phyloP scores from a whole-genome alignment of 768 basidiomycete genomes.

The Mycena epipterygia region DNA sequence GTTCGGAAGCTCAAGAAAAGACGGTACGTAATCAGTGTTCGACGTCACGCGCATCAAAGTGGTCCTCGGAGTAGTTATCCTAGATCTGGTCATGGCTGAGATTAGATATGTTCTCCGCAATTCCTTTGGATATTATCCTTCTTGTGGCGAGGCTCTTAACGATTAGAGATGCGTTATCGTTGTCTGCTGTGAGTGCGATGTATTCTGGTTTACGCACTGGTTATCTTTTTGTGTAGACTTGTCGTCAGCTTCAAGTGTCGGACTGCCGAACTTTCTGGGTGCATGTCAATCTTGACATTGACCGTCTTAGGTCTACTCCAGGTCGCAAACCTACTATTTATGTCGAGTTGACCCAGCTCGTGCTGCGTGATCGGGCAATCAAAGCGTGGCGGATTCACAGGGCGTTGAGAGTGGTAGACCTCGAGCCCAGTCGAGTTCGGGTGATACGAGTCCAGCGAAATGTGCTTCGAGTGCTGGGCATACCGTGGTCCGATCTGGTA shows the following conservation, averaged over 20 bases:
- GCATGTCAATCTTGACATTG: not conserved
- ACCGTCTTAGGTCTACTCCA: not conserved
- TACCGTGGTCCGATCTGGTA: not conserved
- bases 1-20: too few species aligned
- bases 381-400: too few species aligned
- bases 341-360: not conserved
- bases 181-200: not conserved
- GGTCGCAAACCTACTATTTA: not conserved
- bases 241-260: not conserved
- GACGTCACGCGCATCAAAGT: too few species aligned
- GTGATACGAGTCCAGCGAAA: not conserved
- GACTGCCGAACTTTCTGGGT: not conserved
- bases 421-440: not conserved
- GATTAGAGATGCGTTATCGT: not conserved
- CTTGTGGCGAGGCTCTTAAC: not conserved
- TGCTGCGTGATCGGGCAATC: too few species aligned
- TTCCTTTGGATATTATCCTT: not conserved
- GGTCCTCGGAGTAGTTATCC: too few species aligned
- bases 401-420: too few species aligned
- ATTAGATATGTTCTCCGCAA: too few species aligned
- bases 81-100: too few species aligned
- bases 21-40: too few species aligned
- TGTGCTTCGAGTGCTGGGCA: not conserved
- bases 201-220: too few species aligned
- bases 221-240: too few species aligned